phyloP scores from a whole-genome alignment of 768 basidiomycete genomes.

The Brasilioporus rufonigricans region DNA sequence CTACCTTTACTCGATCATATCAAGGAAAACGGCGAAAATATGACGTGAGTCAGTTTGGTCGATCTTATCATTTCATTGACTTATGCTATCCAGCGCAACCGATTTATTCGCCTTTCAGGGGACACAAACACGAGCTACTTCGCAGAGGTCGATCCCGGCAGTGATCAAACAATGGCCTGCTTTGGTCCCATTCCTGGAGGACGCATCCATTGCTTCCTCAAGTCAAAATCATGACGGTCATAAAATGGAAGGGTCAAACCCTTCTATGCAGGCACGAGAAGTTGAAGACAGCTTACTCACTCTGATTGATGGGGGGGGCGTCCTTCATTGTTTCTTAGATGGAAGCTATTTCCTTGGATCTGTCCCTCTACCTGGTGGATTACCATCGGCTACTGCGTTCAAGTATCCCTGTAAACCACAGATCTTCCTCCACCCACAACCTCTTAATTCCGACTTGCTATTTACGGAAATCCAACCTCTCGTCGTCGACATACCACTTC shows the following conservation, averaged over 20 bases:
- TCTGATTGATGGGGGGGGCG: constrained; percentile 56
- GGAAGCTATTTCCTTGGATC: constrained; percentile 72
- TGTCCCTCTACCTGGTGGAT: constrained; percentile 37
- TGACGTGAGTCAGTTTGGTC: constrained; percentile 49
- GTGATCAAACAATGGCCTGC: constrained; percentile 70
- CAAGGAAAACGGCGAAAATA: constrained; percentile 61
- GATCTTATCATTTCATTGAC: constrained; percentile 14
- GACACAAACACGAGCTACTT: constrained; percentile 48
- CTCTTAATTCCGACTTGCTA: constrained; percentile 22
- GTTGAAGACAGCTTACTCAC: constrained; percentile 65
- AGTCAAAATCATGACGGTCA: constrained; percentile 31
- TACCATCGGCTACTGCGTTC: constrained; percentile 25
- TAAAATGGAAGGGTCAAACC: constrained; percentile 28
- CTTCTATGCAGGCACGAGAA: constrained; percentile 34
- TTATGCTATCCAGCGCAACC: constrained; percentile 51
- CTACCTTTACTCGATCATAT: constrained; percentile 72
- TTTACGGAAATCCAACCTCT: constrained; percentile 39
- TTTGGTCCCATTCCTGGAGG: constrained; percentile 49
- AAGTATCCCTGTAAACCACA: constrained; percentile 47
- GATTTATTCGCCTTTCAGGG: constrained; percentile 83
- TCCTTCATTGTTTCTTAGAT: constrained; percentile 66
- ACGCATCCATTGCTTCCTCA: constrained; percentile 59
- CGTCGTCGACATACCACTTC: constrained; percentile 53
- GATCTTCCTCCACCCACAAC: constrained; percentile 49
- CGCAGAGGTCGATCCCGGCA: constrained; percentile 49